Evolutionary conservation across 495 filamentous ascomycete species (phyloP).

Genomic region (Astrocystis sublimbata): DNA sequence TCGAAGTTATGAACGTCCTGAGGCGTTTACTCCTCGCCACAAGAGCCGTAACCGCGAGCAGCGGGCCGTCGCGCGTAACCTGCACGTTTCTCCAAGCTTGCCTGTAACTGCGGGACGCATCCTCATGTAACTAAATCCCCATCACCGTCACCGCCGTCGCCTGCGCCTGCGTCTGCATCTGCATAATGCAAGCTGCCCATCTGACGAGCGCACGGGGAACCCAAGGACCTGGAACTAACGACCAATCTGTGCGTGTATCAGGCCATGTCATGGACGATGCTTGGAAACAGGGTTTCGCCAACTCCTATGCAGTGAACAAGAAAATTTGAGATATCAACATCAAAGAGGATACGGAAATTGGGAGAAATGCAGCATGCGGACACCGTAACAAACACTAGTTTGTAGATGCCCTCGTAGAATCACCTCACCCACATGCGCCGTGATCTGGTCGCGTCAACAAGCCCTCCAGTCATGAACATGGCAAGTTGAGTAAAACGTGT

Average conservation of each 20-base stretch:
- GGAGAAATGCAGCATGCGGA: background rate
- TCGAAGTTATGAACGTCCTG: conserved; percentile 40
- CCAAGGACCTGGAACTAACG: conserved; percentile 42
- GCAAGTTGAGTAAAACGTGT: background rate
- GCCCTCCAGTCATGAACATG: background rate
- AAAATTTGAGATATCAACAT: too few species aligned
- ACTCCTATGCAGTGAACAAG: too few species aligned
- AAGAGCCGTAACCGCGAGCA: conserved; percentile 53
- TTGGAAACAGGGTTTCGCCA: too few species aligned
- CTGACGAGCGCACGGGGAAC: conserved; percentile 42
- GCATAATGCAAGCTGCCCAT: conserved; percentile 40
- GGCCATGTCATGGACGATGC: too few species aligned
- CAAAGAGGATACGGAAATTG: too few species aligned
- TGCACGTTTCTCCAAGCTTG: conserved; percentile 38
- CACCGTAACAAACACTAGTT: background rate
- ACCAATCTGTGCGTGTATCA: too few species aligned
- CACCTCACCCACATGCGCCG: conserved; percentile 2
- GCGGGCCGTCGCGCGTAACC: conserved; percentile 43
- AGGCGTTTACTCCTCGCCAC: conserved; percentile 44
- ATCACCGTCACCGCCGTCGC: too few species aligned
- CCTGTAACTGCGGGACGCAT: conserved; percentile 34
- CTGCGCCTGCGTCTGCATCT: too few species aligned
- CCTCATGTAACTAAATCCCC: too few species aligned
- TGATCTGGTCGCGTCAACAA: conserved; percentile 6
- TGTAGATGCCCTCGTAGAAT: conserved; percentile 2